Evolutionary conservation across 2,329 filamentous ascomycete genomes (phyloP).

Genomic region (Stromatinia cepivora): DNA sequence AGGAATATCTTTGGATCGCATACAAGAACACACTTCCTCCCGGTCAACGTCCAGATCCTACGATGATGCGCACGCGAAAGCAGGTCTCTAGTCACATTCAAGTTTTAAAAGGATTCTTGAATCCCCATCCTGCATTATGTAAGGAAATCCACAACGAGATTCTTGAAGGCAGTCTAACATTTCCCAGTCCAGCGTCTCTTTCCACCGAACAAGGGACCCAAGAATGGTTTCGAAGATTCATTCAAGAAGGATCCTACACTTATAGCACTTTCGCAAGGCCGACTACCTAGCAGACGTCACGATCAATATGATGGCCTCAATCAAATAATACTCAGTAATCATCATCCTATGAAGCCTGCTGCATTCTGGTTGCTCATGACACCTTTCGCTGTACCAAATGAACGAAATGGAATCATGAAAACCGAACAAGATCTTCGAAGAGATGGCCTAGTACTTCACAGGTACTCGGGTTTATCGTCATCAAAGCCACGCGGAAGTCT

Average conservation of each 20-base stretch:
- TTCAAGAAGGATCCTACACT: slow-evolving; percentile 67
- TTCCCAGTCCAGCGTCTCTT: slow-evolving; percentile 54
- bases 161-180: slow-evolving; percentile 25
- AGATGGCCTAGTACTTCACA: slow-evolving; percentile 32
- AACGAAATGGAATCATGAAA: slow-evolving; percentile 27
- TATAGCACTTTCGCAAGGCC: slow-evolving; percentile 55
- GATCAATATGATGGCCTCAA: slow-evolving; percentile 31
- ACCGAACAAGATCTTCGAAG: slow-evolving; percentile 32
- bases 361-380: slow-evolving; percentile 38
- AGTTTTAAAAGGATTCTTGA: slow-evolving; percentile 67
- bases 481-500: slow-evolving; percentile 43
- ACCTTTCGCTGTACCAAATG: slow-evolving; percentile 27
- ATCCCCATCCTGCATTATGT: slow-evolving; percentile 60
- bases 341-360: slow-evolving; percentile 31
- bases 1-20: slow-evolving; percentile 64
- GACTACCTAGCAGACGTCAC: slow-evolving; percentile 32
- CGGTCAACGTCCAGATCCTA: slow-evolving; percentile 49
- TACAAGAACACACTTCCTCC: slow-evolving; percentile 45
- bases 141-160: slow-evolving; percentile 41
- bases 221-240: slow-evolving; percentile 56
- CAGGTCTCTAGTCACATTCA: slow-evolving; percentile 72
- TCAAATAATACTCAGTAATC: slow-evolving; percentile 23
- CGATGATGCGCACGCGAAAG: slow-evolving; percentile 52
- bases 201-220: slow-evolving; percentile 51
- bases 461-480: slow-evolving; percentile 32